Base-by-base conservation (phyloP, 495 filamentous ascomycete genomes). In the Lasiosphaeria miniovina region DNA sequence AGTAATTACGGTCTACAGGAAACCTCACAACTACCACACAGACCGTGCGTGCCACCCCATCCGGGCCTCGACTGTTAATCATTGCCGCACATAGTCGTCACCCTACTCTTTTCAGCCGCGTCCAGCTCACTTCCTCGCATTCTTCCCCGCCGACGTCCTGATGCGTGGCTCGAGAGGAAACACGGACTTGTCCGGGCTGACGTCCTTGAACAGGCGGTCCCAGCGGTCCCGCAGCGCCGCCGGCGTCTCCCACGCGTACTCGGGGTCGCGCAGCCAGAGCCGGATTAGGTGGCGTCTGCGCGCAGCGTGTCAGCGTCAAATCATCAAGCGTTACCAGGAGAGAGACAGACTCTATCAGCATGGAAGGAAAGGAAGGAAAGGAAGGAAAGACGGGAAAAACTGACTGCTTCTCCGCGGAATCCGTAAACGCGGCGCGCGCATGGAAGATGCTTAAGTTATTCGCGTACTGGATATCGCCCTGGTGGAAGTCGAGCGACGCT, bases 191-290 rank as follows among this genome's bases (percentile, higher is more conserved):
- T 84, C 79, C 12, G 74, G 71, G 4, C 63, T 77, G 35, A 85
- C 75, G 35, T 74, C 77, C 14, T 76, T 73, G 60, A 82, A 86
- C 4, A 87, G 70, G 6, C 74, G 70, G 50, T 78, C 75, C 81
- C 82, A 86, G 4, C 77, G 71, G n/a, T 69, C 63, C 52, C 71
- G 64, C 48, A 84, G 70, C 10, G 66, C 71, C 7, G 69, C 65
- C 0, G 85, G 85, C 9, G 77, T 82, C 49, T 75, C 61, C 82
- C 84, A 86, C 1, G 80, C 79, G 54, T 79, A 71, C 54, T 85
- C 82, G 1, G 79, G 75, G 52, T 85, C 80, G 11, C 81, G 76
- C 53, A 87, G 66, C 83, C 83, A 87, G 11, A 86, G 67, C 6
- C 83, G 71, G 10, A 86, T 52, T 1, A 86, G 69, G 68, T 87